Conservation (phyloP, 2,329 filamentous ascomycete genomes). For the Penicillium sp. region DNA sequence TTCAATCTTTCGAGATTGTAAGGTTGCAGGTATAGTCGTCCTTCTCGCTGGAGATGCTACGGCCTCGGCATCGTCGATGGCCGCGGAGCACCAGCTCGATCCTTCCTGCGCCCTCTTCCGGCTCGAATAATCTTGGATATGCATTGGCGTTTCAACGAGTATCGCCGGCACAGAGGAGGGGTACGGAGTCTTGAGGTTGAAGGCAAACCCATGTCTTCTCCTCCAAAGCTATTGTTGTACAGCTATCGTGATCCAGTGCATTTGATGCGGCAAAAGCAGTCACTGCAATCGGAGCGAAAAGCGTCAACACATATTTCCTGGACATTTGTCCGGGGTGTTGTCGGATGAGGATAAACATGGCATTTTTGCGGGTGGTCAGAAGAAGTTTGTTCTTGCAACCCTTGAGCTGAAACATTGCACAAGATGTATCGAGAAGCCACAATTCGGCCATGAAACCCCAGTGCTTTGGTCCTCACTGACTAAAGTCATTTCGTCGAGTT, state of each 20-base stretch:
- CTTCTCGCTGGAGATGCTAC: slow-evolving; percentile 69
- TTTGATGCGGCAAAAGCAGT: slow-evolving; percentile 15
- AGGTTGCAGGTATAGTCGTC: slow-evolving; percentile 73
- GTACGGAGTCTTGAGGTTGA: slow-evolving; percentile 76
- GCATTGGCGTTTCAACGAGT: slow-evolving; percentile 20
- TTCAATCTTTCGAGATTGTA: slow-evolving; percentile 42
- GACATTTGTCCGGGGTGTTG: slow-evolving; percentile 64
- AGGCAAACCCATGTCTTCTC: slow-evolving; percentile 61
- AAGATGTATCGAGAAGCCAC: slow-evolving; percentile 23
- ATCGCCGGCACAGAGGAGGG: slow-evolving; percentile 56
- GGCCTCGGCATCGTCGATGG: slow-evolving; percentile 26
- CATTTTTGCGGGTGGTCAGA: slow-evolving; percentile 24
- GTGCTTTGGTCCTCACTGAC: slow-evolving; percentile 63
- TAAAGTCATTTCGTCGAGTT: slow-evolving; percentile 78
- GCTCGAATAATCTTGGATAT: slow-evolving; percentile 27
- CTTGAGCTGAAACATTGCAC: slow-evolving; percentile 28
- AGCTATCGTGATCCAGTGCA: slow-evolving; percentile 33
- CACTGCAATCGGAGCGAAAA: slow-evolving; percentile 29
- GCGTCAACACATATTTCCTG: slow-evolving; percentile 54
- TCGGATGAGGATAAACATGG: slow-evolving; percentile 62
- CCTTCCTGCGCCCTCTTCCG: slow-evolving; percentile 51
- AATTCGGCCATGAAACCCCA: slow-evolving; percentile 4
- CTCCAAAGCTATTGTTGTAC: slow-evolving; percentile 71
- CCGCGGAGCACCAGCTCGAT: slow-evolving; percentile 71
- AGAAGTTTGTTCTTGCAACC: slow-evolving; percentile 23